phyloP scores from a whole-genome alignment of 257 asterid species.

The Solanum etuberosum region DNA sequence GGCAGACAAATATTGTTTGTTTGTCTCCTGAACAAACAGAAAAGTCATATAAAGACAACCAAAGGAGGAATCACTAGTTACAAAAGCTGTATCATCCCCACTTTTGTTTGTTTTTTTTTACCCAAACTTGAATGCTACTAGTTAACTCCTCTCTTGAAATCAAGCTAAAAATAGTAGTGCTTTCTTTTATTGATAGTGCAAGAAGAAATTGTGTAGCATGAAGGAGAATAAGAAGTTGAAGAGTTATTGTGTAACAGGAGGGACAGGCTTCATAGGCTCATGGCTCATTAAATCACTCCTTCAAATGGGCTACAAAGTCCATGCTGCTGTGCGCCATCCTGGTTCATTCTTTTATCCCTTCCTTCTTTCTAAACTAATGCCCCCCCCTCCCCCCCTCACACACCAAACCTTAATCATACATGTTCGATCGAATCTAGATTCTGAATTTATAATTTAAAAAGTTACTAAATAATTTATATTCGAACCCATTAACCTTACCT shows the following conservation, averaged over 20 bases:
- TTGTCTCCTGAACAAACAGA: not conserved
- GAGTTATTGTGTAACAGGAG: constrained; percentile 77
- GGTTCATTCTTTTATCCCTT: constrained; percentile 13
- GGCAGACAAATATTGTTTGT: not conserved
- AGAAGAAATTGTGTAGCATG: not conserved
- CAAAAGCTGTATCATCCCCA: not conserved
- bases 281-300: constrained; percentile 82
- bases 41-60: not conserved
- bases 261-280: constrained; percentile 78
- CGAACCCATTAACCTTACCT: no score
- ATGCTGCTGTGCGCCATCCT: constrained; percentile 65
- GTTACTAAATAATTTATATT: no score
- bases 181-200: not conserved
- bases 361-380: not conserved
- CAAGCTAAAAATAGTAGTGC: not conserved
- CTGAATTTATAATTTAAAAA: no score
- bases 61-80: not conserved
- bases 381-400: not conserved
- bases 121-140: not conserved
- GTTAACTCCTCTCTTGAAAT: not conserved
- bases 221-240: not conserved
- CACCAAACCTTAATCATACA: no score
- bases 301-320: constrained; percentile 42
- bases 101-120: not conserved
- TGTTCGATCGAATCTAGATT: no score